Evolutionary conservation across 2,329 filamentous ascomycete genomes (phyloP).

Genomic region (Microsporum canis): DNA sequence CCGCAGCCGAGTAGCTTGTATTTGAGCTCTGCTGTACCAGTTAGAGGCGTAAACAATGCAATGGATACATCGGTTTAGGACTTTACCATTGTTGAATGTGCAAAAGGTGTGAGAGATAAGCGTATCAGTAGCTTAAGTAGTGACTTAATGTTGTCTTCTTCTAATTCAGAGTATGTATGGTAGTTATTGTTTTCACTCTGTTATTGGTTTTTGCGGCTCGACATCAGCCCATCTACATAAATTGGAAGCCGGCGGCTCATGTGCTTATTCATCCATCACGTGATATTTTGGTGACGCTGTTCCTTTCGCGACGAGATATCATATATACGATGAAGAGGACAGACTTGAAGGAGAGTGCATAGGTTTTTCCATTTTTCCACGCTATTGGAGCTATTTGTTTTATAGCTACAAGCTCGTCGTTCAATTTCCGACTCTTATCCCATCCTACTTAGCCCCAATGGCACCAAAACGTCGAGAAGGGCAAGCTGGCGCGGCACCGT

Average conservation of each 20-base stretch:
- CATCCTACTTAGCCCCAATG: slow-evolving; percentile 13
- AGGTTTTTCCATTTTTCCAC: not conserved
- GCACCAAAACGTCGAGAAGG: slow-evolving; percentile 24
- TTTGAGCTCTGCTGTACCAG: slow-evolving; percentile 8
- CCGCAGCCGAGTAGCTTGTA: slow-evolving; percentile 52
- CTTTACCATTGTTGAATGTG: not conserved
- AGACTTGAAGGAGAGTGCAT: not conserved
- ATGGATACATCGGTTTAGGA: not conserved
- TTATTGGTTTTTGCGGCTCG: no score
- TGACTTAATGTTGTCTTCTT: no score
- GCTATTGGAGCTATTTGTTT: not conserved
- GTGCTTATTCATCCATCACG: not conserved
- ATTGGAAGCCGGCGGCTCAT: not conserved
- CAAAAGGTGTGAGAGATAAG: not conserved
- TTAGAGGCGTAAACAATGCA: not conserved
- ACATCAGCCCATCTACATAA: no score
- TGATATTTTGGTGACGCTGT: not conserved
- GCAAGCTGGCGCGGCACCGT: slow-evolving; percentile 1
- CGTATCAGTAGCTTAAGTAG: not conserved
- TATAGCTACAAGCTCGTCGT: not conserved
- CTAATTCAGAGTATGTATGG: no score
- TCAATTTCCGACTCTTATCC: not conserved
- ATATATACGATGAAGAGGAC: not conserved
- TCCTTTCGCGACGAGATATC: not conserved
- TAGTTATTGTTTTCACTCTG: no score